These are phyloP conservation scores for Recurvomyces mirabilis DNA, from an alignment of 495 filamentous ascomycete species.

Conservation along the genomic window DNA sequence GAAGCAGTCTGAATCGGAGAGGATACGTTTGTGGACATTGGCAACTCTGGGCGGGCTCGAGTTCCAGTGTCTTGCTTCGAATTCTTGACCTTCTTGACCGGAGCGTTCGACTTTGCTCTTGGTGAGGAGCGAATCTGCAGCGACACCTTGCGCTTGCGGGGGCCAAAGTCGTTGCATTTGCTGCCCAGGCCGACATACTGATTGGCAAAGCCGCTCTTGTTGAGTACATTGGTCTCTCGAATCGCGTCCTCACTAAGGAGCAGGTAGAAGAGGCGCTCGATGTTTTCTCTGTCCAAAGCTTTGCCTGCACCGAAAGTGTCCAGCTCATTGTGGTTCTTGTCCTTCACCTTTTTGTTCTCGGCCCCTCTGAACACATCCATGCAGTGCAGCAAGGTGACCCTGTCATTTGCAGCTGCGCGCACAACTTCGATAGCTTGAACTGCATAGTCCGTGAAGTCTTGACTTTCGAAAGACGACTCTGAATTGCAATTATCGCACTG, in stretches of 20 bases:
- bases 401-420: slow-evolving; percentile 30
- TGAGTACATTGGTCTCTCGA: slow-evolving; percentile 46
- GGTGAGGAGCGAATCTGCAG: slow-evolving; percentile 43
- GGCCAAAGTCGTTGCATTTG: slow-evolving; percentile 41
- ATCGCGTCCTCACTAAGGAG: slow-evolving; percentile 53
- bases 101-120: slow-evolving; percentile 34
- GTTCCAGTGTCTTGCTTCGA: slow-evolving; percentile 19
- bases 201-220: slow-evolving; percentile 47
- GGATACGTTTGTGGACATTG: slow-evolving; percentile 72
- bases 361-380: slow-evolving; percentile 51
- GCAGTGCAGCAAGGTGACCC: slow-evolving; percentile 44
- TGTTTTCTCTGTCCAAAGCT: slow-evolving; percentile 45
- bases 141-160: slow-evolving; percentile 41
- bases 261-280: slow-evolving; percentile 54
- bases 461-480: slow-evolving; percentile 49
- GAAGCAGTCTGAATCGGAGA: slow-evolving; percentile 59
- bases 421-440: slow-evolving; percentile 56
- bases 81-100: slow-evolving; percentile 13
- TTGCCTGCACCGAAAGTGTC: slow-evolving; percentile 45
- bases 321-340: slow-evolving; percentile 37
- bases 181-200: slow-evolving; percentile 48
- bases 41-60: slow-evolving; percentile 27
- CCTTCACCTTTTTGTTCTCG: slow-evolving; percentile 39
- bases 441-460: slow-evolving; percentile 70
- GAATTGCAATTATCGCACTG: slow-evolving; percentile 83